A percentile compares a stretch with the other conserved stretches of the same genome.
Conservation (phyloP, 441 rosid genomes). For the Kokia cookei region DNA sequence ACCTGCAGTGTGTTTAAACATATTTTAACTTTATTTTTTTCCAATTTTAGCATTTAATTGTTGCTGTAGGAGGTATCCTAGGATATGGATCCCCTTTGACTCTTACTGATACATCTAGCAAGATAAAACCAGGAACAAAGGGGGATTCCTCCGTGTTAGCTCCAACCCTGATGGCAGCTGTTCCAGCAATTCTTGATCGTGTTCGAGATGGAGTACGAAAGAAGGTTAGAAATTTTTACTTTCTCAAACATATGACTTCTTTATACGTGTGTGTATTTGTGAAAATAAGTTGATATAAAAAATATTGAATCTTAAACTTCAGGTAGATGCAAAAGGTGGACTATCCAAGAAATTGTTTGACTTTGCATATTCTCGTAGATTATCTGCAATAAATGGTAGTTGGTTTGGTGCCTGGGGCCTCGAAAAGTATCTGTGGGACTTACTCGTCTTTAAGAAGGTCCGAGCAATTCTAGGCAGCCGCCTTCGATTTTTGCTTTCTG, state of each 20-base stretch:
- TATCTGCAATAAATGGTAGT: constrained; percentile 86
- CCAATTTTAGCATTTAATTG: constrained; percentile 55
- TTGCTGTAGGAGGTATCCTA: constrained; percentile 83
- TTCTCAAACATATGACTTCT: background rate
- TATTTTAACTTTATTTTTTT: constrained; percentile 5
- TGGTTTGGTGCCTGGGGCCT: constrained; percentile 98
- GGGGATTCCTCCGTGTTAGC: constrained; percentile 79
- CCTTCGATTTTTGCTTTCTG: constrained; percentile 88
- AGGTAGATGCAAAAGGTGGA: constrained; percentile 92
- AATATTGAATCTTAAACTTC: constrained; percentile 11
- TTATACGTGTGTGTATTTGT: background rate
- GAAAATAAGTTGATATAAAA: constrained; percentile 6
- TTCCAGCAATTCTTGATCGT: constrained; percentile 98
- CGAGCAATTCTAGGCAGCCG: constrained; percentile 85
- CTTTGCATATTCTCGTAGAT: constrained; percentile 81
- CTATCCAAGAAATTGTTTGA: constrained; percentile 73
- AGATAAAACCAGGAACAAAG: constrained; percentile 81
- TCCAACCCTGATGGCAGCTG: constrained; percentile 97
- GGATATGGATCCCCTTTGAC: constrained; percentile 96
- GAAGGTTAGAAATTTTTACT: constrained; percentile 43
- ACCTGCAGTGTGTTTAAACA: constrained; percentile 4
- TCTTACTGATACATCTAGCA: constrained; percentile 90
- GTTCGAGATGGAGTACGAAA: constrained; percentile 94
- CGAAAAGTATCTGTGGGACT: constrained; percentile 76
- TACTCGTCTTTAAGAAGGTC: constrained; percentile 81